Base-by-base conservation (phyloP, 2,329 filamentous ascomycete genomes). In the Tolypocladium amazonense region DNA sequence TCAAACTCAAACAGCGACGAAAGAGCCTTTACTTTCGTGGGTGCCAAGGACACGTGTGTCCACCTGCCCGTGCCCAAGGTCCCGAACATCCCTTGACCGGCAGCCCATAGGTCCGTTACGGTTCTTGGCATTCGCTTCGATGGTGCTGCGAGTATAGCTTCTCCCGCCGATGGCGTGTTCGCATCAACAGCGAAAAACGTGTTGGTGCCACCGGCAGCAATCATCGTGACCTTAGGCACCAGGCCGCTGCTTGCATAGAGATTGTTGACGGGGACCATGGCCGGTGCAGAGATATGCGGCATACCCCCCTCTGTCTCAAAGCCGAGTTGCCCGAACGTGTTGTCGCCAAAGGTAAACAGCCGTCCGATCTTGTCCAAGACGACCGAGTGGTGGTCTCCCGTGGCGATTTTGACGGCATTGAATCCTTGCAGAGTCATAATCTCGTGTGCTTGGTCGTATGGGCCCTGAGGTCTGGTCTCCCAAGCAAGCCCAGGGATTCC, bases 291-390 rank as follows among this genome's bases (percentile, higher is more conserved):
- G 30, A 89, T 77, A 60, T 77, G 82, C 9, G 84, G 79, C 20
- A 83, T 77, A 35, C 87, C 82, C 0, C 81, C 71, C 56, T 85
- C 85, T 58, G 82, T 84, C 57, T 90, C 85, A 66, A 93, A 86
- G n/a, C 93, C 93, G 4, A 97, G 81, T 73, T 97, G 94, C n/a
- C 94, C 94, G 52, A 85, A 83, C 0, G 87, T 86, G 75, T 97
- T 97, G 72, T 97, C 92, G 43, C 94, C 94, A 75, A 96, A 97
- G 8, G 86, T 81, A 72, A 94, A 96, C 20, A 94, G 81, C 20
- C 86, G 84, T 20, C 93, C 93, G 58, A 88, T 79, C 61, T 83
- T 83, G 69, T 93, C 90, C 20, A 92, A 80, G 0, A 86, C 89
- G 1, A 95, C 76, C 4, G 91, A 96, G 75, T 99, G 94, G 65